A percentile compares a stretch with the other conserved stretches of the same genome.
Conservation (phyloP, 306 rosid species). For the Lathyrus aphaca region DNA sequence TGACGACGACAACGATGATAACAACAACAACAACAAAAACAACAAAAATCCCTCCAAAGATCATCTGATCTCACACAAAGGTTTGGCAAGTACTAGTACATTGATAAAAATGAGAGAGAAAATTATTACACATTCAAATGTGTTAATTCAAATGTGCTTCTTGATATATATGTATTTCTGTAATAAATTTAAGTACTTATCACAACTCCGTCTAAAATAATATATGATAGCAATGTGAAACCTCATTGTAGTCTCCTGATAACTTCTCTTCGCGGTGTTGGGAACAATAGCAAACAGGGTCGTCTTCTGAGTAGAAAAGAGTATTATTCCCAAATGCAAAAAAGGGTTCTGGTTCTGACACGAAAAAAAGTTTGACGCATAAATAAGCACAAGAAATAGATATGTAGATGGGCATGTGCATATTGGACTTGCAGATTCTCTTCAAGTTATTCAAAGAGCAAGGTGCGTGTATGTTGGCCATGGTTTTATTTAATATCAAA, state of each 20-base stretch:
- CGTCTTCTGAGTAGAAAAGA: slow-evolving; percentile 47
- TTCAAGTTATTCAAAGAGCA: slow-evolving; percentile 71
- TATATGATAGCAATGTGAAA: slow-evolving; percentile 58
- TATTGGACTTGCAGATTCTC: slow-evolving; percentile 57
- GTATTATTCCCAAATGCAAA: slow-evolving; percentile 54
- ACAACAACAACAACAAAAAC: not conserved
- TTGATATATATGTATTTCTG: slow-evolving; percentile 68
- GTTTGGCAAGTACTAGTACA: slow-evolving; percentile 39
- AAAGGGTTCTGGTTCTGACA: slow-evolving; percentile 41
- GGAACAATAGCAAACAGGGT: slow-evolving; percentile 50
- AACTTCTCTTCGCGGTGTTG: slow-evolving; percentile 54
- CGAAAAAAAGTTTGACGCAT: slow-evolving; percentile 50
- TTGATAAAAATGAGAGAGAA: slow-evolving; percentile 34
- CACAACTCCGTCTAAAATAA: slow-evolving; percentile 57
- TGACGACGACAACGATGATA: not conserved
- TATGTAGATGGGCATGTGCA: slow-evolving; percentile 53
- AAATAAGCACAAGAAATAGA: slow-evolving; percentile 62
- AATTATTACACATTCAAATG: slow-evolving; percentile 52
- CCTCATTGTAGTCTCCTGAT: slow-evolving; percentile 68
- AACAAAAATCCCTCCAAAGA: slow-evolving; percentile 20
- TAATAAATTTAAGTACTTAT: slow-evolving; percentile 66
- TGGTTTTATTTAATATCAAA: slow-evolving; percentile 77
- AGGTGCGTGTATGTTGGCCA: slow-evolving; percentile 78
- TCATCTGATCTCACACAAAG: slow-evolving; percentile 29
- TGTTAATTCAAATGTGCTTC: slow-evolving; percentile 50